Percentiles rank a stretch among this genome's conserved stretches.
Evolutionary conservation across 2,329 filamentous ascomycete species (phyloP).

Genomic region (Xylariaceae sp.): DNA sequence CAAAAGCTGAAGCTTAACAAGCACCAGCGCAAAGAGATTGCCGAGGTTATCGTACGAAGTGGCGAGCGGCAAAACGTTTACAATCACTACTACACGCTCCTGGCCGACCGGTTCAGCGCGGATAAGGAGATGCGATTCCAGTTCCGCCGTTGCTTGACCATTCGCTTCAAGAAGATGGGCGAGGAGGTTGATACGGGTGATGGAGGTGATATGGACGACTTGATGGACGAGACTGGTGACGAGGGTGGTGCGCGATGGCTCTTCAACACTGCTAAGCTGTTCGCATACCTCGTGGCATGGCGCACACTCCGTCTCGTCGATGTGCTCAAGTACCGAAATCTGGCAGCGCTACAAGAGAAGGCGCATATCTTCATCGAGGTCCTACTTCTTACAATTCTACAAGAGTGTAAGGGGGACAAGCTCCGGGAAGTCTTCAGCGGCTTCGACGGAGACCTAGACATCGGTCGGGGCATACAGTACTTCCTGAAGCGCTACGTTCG

Average conservation of each 20-base stretch:
- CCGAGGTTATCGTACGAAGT: slow-evolving; percentile 82
- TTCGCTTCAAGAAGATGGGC: slow-evolving; percentile 78
- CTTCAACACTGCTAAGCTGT: slow-evolving; percentile 50
- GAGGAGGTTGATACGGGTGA: slow-evolving; percentile 58
- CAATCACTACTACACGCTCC: slow-evolving; percentile 88
- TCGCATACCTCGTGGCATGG: slow-evolving; percentile 46
- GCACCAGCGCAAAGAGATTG: slow-evolving; percentile 79
- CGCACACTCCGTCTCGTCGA: slow-evolving; percentile 40
- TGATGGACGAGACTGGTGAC: slow-evolving; percentile 50
- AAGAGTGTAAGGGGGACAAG: slow-evolving; percentile 54
- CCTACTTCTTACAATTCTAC: slow-evolving; percentile 69
- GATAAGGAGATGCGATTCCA: slow-evolving; percentile 73
- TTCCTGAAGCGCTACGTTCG: slow-evolving; percentile 72
- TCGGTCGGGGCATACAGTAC: slow-evolving; percentile 70
- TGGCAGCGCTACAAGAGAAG: slow-evolving; percentile 70
- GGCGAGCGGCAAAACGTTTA: slow-evolving; percentile 76
- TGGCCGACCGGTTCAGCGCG: slow-evolving; percentile 71
- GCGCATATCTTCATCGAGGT: slow-evolving; percentile 76
- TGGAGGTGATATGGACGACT: slow-evolving; percentile 53
- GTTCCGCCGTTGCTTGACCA: slow-evolving; percentile 84
- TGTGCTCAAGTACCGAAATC: slow-evolving; percentile 65
- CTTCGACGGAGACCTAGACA: slow-evolving; percentile 60
- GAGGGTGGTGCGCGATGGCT: slow-evolving; percentile 51
- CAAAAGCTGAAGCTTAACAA: slow-evolving; percentile 80
- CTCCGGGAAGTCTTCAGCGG: slow-evolving; percentile 63